phyloP scores from a whole-genome alignment of 495 filamentous ascomycete genomes.

The Annulohypoxylon stygium region DNA sequence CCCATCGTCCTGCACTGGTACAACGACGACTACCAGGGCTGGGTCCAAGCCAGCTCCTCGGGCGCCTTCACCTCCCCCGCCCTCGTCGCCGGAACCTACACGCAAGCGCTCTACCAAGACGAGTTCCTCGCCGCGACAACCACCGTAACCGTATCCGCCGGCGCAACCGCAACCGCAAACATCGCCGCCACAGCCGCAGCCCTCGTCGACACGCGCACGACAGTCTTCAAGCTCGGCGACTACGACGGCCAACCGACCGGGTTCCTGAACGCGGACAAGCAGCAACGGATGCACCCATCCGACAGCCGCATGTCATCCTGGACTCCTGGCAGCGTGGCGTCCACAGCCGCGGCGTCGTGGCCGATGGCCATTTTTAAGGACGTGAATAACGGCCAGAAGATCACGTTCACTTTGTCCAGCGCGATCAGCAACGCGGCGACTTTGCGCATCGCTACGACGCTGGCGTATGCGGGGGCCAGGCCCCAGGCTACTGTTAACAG shows the following conservation, averaged over 20 bases:
- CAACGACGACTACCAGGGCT: conserved; percentile 50
- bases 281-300: conserved; percentile 52
- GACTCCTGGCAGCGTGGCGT: conserved; percentile 47
- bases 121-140: conserved; percentile 50
- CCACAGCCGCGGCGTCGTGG: conserved; percentile 40
- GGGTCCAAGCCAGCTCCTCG: conserved; percentile 41
- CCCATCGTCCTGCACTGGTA: conserved; percentile 51
- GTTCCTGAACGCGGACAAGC: conserved; percentile 53
- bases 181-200: conserved; percentile 48
- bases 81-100: conserved; percentile 51
- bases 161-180: conserved; percentile 44
- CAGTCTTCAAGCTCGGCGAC: conserved; percentile 46
- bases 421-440: conserved; percentile 42
- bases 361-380: conserved; percentile 52
- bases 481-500: conserved; percentile 51
- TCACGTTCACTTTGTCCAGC: conserved; percentile 49
- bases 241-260: conserved; percentile 52
- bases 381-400: conserved; percentile 51
- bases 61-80: conserved; percentile 47
- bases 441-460: conserved; percentile 51
- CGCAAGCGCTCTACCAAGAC: conserved; percentile 51
- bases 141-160: conserved; percentile 45
- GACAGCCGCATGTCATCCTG: conserved; percentile 51
- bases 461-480: conserved; percentile 46
- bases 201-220: conserved; percentile 42